phyloP scores from a whole-genome alignment of 495 filamentous ascomycete species.

The Xylaria castorea region DNA sequence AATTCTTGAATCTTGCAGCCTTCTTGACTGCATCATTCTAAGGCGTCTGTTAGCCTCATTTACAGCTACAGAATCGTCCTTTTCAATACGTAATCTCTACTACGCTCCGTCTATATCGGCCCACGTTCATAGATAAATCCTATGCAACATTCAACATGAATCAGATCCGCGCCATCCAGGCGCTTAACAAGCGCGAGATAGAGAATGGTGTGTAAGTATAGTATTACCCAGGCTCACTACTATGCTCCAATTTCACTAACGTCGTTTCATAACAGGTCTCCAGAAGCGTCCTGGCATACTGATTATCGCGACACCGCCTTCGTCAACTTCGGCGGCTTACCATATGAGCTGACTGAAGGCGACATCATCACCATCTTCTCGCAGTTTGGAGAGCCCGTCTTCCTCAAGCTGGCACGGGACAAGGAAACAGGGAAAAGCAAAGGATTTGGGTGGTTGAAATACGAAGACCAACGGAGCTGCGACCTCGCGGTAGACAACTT shows the following conservation, averaged over 20 bases:
- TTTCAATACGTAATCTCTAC: not conserved
- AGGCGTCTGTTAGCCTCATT: not conserved
- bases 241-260: conserved; percentile 8
- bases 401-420: conserved; percentile 88
- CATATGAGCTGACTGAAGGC: conserved; percentile 92
- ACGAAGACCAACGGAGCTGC: conserved; percentile 96
- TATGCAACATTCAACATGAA: conserved; percentile 68
- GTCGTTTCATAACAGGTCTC: conserved; percentile 55
- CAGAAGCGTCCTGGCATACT: conserved; percentile 93
- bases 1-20: conserved; percentile 1
- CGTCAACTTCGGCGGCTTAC: conserved; percentile 93
- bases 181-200: conserved; percentile 94
- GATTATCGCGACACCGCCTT: conserved; percentile 98
- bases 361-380: conserved; percentile 97
- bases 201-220: conserved; percentile 76
- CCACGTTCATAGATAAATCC: not conserved
- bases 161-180: conserved; percentile 86
- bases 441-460: conserved; percentile 95
- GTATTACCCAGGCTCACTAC: not conserved
- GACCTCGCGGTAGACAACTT: conserved; percentile 96
- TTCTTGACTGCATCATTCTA: not conserved
- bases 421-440: conserved; percentile 94
- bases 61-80: not conserved
- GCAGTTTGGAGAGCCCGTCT: conserved; percentile 92
- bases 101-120: not conserved